Evolutionary conservation across 2,329 filamentous ascomycete genomes (phyloP).

Genomic region (Chaetomium olivaceum): DNA sequence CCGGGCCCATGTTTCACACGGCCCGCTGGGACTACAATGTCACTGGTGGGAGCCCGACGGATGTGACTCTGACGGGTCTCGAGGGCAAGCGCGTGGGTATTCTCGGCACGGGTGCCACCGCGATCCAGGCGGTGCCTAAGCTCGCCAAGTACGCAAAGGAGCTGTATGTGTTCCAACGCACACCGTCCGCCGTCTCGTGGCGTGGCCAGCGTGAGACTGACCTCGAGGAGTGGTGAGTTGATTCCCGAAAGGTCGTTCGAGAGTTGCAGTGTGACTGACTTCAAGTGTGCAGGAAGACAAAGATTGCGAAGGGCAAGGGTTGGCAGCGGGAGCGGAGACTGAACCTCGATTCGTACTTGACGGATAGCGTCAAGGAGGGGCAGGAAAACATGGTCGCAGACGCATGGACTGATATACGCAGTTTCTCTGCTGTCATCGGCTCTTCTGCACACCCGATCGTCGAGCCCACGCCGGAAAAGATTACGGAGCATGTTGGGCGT

Average conservation of each 20-base stretch:
- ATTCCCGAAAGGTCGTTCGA: not conserved
- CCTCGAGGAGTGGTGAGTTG: constrained; percentile 41
- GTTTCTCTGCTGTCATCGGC: constrained; percentile 43
- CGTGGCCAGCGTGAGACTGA: constrained; percentile 46
- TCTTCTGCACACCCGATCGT: constrained; percentile 35
- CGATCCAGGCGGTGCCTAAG: constrained; percentile 47
- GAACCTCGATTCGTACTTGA: constrained; percentile 47
- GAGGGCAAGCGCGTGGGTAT: constrained; percentile 50
- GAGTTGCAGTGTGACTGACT: not conserved
- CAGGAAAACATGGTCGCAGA: constrained; percentile 50
- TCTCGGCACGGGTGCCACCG: constrained; percentile 53
- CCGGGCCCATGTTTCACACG: constrained; percentile 48
- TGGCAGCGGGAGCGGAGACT: constrained; percentile 51
- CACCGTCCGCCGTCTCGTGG: constrained; percentile 46
- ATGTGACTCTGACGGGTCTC: constrained; percentile 47
- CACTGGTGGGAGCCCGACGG: constrained; percentile 44
- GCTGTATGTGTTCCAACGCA: constrained; percentile 59
- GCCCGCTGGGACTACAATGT: constrained; percentile 48
- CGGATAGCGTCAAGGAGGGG: constrained; percentile 38
- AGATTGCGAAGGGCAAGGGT: constrained; percentile 38
- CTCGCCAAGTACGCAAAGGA: constrained; percentile 51
- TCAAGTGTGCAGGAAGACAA: constrained; percentile 29
- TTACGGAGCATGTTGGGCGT: constrained; percentile 40
- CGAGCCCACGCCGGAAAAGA: constrained; percentile 39
- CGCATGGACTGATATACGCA: constrained; percentile 47